Evolutionary conservation across 2,329 filamentous ascomycete genomes (phyloP), one percentile per base, ranked within the genome.

Genomic region (Trichoderma atroviride): DNA sequence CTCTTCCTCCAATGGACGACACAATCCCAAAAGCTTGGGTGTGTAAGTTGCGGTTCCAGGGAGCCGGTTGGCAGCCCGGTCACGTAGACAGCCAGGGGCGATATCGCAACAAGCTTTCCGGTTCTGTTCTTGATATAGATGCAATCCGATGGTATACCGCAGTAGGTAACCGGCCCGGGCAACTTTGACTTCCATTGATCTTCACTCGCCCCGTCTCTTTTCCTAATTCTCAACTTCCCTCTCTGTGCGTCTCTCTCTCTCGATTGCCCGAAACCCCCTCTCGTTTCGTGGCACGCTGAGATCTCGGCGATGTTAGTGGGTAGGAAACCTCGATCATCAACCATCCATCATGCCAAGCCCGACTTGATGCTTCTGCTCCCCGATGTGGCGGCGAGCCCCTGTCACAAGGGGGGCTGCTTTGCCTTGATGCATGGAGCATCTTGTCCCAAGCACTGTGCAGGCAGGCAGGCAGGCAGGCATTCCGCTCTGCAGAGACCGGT

Each of bases 361-460:
- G 37, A 58, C 27, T 58, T 55, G 27, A 66, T 66, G 55, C 63
- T 56, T 59, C 55, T 29, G 43, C 63, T 66, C 63, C 63, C 63
- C 63, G 63, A 66, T 33, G 43, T 52, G 43, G 59, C 29, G 40
- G 55, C 63, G 13, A 52, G 63, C 63, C 63, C 63, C 63, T 66
- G 63, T 52, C 40, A 29, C 63, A 50, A 59, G 63, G 63, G 63
- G 55, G 63, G 31, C 19, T 27, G 61, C 40, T 22, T n/a, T 33
- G 22, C n/a, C 60, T 55, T 50, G 52, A 29, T n/a, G 52, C 52
- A 56, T 29, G 27, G 27, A 16, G 52, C 27, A 31, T 31, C 19
- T 43, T 43, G 14, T 56, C 52, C 52, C 52, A 56, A 33, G 27
- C 47, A 22, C 22, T 13, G 14, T 33, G n/a, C 40, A 50, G 6